Base-by-base conservation (phyloP, 176 grass and related monocot genomes). In the Cenchrus americanus region DNA sequence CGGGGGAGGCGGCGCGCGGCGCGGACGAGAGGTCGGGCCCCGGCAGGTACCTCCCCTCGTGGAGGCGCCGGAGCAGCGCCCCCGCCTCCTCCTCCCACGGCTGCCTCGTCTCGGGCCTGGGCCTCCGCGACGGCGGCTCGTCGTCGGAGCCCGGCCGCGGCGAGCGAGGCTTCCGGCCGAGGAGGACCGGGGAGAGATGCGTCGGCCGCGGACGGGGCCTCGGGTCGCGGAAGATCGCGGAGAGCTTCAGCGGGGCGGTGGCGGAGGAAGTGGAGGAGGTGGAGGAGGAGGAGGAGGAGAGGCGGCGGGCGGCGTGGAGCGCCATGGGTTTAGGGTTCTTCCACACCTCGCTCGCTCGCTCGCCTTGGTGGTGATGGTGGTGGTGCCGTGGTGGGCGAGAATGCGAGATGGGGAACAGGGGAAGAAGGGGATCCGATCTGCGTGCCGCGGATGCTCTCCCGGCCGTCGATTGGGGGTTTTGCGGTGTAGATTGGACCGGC, bases 51-150 rank as follows among this genome's bases (percentile, higher is more conserved):
- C 61, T 8, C 21, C 82, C 86, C 24, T 89, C 57, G 32, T 80
- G 87, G 62, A 94, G 88, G 69, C 93, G 75, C 49, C 70, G 66
- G 68, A 90, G 79, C 5, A 92, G 79, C 50, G 75, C 82, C 44
- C n/a, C 62, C 10, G 73, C 89, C 71, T 78, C 89, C 69, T 80
- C 68, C 63, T 78, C 84, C 85, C 88, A 87, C 55, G 82, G 87
- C 59, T 19, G 42, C 62, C 83, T 83, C 21, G 48, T 2, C 34
- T 4, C 4, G 7, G 54, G 40, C 42, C 0, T 61, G 11, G 72
- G 67, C n/a, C 50, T 72, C 71, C 51, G 54, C 73, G 8, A 21
- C 32, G 2, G 43, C 7, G 22, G 13, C 5, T 62, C 65, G 14
- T 65, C 10, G n/a, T 23, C 40, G 10, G 26, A 21, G 1, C 26